These are phyloP conservation scores for Fusarium torulosum DNA, from an alignment of 2,329 filamentous ascomycete species.

Conservation along the genomic window DNA sequence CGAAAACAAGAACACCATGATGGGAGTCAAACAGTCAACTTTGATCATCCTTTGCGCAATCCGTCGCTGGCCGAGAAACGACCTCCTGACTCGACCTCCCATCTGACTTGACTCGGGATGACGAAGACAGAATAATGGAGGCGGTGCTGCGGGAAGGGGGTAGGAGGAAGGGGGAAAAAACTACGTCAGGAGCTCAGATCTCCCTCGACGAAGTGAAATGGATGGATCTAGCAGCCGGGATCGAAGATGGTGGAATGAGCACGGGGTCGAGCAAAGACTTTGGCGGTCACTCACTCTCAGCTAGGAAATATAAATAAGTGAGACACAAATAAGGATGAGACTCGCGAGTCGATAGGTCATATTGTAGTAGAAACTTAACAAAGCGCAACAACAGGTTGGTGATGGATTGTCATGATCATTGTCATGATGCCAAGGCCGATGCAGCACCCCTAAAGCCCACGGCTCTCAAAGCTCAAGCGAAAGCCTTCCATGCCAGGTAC, in stretches of 20 bases:
- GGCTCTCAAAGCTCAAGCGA: background rate
- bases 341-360: background rate
- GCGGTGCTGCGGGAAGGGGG: constrained; percentile 33
- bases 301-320: constrained; percentile 3
- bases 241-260: constrained; percentile 29
- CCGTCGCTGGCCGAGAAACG: constrained; percentile 41
- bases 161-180: constrained; percentile 11
- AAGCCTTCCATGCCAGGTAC: constrained; percentile 15
- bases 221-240: constrained; percentile 33
- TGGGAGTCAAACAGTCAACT: constrained; percentile 1
- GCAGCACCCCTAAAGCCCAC: background rate
- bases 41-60: constrained; percentile 7
- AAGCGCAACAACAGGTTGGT: constrained; percentile 1
- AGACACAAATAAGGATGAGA: constrained; percentile 3
- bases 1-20: constrained; percentile 26
- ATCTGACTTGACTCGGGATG: constrained; percentile 50
- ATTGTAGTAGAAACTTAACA: background rate
- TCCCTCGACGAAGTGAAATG: constrained; percentile 24
- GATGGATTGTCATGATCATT: constrained; percentile 4
- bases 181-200: constrained; percentile 43
- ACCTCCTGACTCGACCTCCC: constrained; percentile 47
- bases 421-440: constrained; percentile 5
- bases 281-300: constrained; percentile 11
- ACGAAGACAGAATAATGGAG: constrained; percentile 37
- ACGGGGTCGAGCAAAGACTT: constrained; percentile 14